These are phyloP conservation scores for Hymenoscyphus repandus DNA, from an alignment of 2,329 filamentous ascomycete genomes.

Conservation along the genomic window DNA sequence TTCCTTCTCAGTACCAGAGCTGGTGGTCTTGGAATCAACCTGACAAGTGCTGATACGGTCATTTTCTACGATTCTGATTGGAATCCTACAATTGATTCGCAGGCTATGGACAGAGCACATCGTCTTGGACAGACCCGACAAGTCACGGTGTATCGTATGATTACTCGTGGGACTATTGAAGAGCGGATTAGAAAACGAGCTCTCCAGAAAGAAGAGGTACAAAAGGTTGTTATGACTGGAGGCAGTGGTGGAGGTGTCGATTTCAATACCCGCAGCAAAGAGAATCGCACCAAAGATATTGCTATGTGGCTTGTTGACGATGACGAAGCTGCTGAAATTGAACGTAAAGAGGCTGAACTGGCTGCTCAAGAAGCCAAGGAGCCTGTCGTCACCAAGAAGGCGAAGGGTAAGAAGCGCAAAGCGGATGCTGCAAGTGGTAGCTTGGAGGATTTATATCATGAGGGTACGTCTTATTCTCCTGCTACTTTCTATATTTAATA, in stretches of 20 bases:
- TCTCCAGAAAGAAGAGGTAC: slow-evolving; percentile 96
- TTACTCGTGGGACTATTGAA: slow-evolving; percentile 94
- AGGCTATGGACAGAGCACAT: slow-evolving; percentile 98
- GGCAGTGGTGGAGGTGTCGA: slow-evolving; percentile 80
- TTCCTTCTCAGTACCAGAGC: slow-evolving; percentile 95
- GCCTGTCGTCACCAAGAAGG: slow-evolving; percentile 60
- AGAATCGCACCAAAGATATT: slow-evolving; percentile 96
- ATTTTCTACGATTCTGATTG: slow-evolving; percentile 99
- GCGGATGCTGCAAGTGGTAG: slow-evolving; percentile 50
- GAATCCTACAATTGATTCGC: slow-evolving; percentile 98
- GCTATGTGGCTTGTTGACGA: slow-evolving; percentile 98
- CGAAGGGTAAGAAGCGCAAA: slow-evolving; percentile 55
- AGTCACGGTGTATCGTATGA: slow-evolving; percentile 95
- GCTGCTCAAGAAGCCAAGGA: slow-evolving; percentile 52
- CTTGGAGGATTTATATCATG: slow-evolving; percentile 97
- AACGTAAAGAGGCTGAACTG: slow-evolving; percentile 84
- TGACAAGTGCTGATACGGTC: slow-evolving; percentile 94
- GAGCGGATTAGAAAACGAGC: slow-evolving; percentile 96
- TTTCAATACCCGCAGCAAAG: slow-evolving; percentile 86
- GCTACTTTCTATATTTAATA: slow-evolving; percentile 12
- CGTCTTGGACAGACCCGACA: slow-evolving; percentile 93
- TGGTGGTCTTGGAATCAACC: slow-evolving; percentile 95
- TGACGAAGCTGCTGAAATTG: slow-evolving; percentile 90
- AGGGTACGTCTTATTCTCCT: slow-evolving; percentile 61
- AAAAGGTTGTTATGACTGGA: slow-evolving; percentile 92